Base-by-base conservation (phyloP, 371 early-diverging fungal genomes). In the Mortierella sp. region DNA sequence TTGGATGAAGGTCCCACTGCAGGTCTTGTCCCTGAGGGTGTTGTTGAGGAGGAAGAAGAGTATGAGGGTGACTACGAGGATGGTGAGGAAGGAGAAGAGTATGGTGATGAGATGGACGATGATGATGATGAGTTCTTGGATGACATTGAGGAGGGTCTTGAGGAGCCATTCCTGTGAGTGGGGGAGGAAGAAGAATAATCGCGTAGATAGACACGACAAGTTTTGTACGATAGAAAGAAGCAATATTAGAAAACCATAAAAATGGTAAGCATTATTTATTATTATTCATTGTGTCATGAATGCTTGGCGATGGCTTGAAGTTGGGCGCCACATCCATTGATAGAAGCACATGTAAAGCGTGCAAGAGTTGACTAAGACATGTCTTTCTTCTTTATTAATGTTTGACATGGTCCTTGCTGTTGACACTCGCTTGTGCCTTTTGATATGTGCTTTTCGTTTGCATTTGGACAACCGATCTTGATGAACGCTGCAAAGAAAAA, bases 41-140 rank as follows among this genome's bases (percentile, higher is more conserved):
- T 31, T 42, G 73, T 72, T 44, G 79, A 74, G 21, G 80, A 72
- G 4, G 82, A 82, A 10, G 83, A 83, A 9, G 87, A 80, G 31
- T 80, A 80, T 45, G 73, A 84, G 19, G 81, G 78, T 6, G 83
- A 78, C 52, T 80, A 83, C 19, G 86, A 83, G 48, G 81, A 81
- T 24, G 87, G 71, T 26, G 79, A 83, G 47, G 82, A 82, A 21
- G 79, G 75, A 9, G 79, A 81, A 19, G 74, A 73, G 44, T 63
- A 72, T 34, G 81, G 34, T 5, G 76, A 73, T 71, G 83, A 79
- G 16, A 74, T 74, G 10, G 78, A 71, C 11, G 78, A 79, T 24
- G 85, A 88, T 10, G 87, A 87, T 13, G 87, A 87, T 42, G 80
- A 82, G 60, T 88, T 81, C 42, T 55, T 79, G 28, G 87, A 85